Conservation (phyloP, 2,329 filamentous ascomycete genomes). For the Alternaria gansuensis region DNA sequence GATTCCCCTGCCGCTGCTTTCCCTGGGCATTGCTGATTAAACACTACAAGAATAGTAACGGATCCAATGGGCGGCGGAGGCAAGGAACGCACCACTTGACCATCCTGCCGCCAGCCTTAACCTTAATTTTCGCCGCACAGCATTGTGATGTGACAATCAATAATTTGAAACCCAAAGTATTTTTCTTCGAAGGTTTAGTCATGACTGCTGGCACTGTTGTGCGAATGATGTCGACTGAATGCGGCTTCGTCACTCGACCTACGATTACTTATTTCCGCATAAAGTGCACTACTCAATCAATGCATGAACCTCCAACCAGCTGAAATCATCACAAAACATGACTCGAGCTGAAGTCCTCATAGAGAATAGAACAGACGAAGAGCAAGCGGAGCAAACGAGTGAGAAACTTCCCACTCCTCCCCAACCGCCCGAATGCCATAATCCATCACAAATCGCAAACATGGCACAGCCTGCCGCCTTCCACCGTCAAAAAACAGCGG, state of each 20-base stretch:
- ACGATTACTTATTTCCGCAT: slow-evolving; percentile 31
- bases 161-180: slow-evolving; percentile 8
- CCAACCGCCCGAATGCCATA: not conserved
- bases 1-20: slow-evolving; percentile 30
- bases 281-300: slow-evolving; percentile 18
- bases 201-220: not conserved
- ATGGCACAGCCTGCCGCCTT: no score
- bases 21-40: slow-evolving; percentile 42
- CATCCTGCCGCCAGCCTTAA: slow-evolving; percentile 30
- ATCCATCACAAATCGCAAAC: no score
- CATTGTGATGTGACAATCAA: slow-evolving; percentile 23
- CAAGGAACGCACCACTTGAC: slow-evolving; percentile 26
- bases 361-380: slow-evolving; percentile 14
- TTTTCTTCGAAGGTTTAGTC: slow-evolving; percentile 11
- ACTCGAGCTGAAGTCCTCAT: slow-evolving; percentile 26
- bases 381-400: slow-evolving; percentile 11
- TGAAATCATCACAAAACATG: slow-evolving; percentile 28
- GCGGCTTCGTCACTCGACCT: slow-evolving; percentile 11
- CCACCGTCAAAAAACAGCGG: no score
- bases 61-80: slow-evolving; percentile 19
- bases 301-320: slow-evolving; percentile 20
- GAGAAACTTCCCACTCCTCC: not conserved
- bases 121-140: slow-evolving; percentile 31
- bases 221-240: slow-evolving; percentile 13
- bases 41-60: slow-evolving; percentile 40